phyloP scores from a whole-genome alignment of 306 rosid species.

The Vachellia pachyceras region DNA sequence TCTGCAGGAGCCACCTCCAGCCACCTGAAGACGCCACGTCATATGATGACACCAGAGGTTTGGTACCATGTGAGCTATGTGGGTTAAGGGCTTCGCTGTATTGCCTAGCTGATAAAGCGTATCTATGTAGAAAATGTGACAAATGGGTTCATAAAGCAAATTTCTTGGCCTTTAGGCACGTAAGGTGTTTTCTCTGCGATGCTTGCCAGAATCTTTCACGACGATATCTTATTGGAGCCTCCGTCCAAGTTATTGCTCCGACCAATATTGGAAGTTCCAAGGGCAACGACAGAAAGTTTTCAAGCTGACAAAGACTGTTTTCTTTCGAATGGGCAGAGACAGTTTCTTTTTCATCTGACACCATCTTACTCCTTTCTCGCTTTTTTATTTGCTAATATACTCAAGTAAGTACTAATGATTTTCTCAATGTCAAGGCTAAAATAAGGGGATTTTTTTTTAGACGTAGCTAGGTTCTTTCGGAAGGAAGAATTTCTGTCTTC shows the following conservation, averaged over 20 bases:
- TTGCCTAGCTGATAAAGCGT: slow-evolving; percentile 79
- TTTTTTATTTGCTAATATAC: neutral
- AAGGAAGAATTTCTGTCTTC: neutral
- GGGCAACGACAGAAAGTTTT: slow-evolving; percentile 35
- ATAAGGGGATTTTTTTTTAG: neutral
- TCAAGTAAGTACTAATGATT: neutral
- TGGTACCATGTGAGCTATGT: slow-evolving; percentile 66
- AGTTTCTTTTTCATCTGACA: slow-evolving; percentile 7
- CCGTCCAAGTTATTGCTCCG: slow-evolving; percentile 53
- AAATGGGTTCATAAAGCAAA: slow-evolving; percentile 79
- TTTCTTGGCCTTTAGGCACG: slow-evolving; percentile 74
- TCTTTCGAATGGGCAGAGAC: no score
- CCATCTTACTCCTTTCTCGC: neutral
- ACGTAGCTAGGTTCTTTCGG: no score
- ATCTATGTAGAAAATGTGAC: slow-evolving; percentile 76
- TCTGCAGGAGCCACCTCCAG: neutral
- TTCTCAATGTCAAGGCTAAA: neutral
- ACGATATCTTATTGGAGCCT: slow-evolving; percentile 60
- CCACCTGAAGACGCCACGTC: slow-evolving; percentile 19
- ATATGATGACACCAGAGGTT: neutral
- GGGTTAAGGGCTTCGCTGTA: slow-evolving; percentile 63
- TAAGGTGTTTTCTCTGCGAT: slow-evolving; percentile 69
- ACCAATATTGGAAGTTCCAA: slow-evolving; percentile 29
- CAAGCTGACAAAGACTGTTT: slow-evolving; percentile 25
- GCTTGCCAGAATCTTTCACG: slow-evolving; percentile 68